Evolutionary conservation across 129 eudicot species (phyloP).

Genomic region (Lonicera japonica): DNA sequence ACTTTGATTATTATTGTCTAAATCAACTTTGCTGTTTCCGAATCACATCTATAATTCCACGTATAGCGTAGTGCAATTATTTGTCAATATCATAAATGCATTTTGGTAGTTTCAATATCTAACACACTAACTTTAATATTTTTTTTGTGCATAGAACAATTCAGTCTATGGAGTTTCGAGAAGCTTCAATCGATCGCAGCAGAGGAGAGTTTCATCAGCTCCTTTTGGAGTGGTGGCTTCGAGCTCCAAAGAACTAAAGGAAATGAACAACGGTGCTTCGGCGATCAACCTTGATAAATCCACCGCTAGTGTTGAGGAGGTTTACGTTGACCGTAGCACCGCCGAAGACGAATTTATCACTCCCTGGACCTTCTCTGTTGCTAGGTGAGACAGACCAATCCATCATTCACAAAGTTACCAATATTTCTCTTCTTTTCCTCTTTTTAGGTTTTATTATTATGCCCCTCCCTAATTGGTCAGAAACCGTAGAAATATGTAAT

Average conservation of each 20-base stretch:
- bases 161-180: conserved; percentile 39
- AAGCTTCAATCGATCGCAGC: conserved; percentile 32
- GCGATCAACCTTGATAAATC: conserved; percentile 35
- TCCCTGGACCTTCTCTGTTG: conserved; percentile 79
- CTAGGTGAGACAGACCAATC: conserved; percentile 34
- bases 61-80: no score
- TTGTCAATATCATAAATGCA: no score
- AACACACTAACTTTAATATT: background rate
- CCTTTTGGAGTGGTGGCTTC: conserved; percentile 31
- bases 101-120: no score
- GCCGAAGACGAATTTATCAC: conserved; percentile 61
- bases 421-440: no score
- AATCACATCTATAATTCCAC: no score
- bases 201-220: conserved; percentile 11
- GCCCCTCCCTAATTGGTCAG: no score
- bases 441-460: no score
- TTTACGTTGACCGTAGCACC: conserved; percentile 57
- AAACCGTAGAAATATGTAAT: no score
- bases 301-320: conserved; percentile 54
- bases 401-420: no score
- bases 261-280: conserved; percentile 28
- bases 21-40: conserved; percentile 1
- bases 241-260: conserved; percentile 50
- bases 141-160: conserved; percentile 30
- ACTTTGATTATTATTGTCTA: no score